Evolutionary conservation across 345 rosid species (phyloP).

Genomic region (Salix exigua): DNA sequence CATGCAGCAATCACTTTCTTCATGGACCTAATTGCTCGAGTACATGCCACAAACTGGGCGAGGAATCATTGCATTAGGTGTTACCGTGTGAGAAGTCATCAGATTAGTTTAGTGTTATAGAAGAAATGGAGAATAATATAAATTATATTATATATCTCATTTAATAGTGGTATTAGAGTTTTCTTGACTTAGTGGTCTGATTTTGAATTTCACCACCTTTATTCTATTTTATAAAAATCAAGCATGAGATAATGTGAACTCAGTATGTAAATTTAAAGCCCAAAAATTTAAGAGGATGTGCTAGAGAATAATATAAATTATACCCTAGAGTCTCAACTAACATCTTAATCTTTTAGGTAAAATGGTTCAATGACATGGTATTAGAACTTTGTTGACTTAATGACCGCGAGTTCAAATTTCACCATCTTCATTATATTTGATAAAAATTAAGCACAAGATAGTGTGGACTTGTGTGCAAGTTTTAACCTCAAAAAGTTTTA

Average conservation of each 20-base stretch:
- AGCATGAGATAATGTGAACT: fast-evolving
- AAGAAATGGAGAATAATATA: too few species aligned
- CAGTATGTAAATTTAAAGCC: too few species aligned
- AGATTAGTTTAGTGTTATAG: too few species aligned
- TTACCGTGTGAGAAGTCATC: not conserved
- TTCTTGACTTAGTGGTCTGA: fast-evolving
- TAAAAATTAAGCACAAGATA: too few species aligned
- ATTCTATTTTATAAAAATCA: too few species aligned
- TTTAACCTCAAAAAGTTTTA: fast-evolving
- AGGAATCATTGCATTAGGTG: not conserved
- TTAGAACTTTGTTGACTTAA: too few species aligned
- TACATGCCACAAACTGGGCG: not conserved
- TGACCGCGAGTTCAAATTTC: fast-evolving
- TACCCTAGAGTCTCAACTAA: too few species aligned
- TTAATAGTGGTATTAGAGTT: fast-evolving
- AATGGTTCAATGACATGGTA: too few species aligned
- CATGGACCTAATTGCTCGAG: not conserved
- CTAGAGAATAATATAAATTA: too few species aligned
- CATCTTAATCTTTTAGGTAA: too few species aligned
- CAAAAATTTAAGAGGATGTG: too few species aligned
- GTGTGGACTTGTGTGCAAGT: fast-evolving
- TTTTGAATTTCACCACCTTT: fast-evolving
- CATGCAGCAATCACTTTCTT: not conserved
- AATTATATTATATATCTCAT: fast-evolving
- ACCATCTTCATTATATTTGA: too few species aligned